Base-by-base conservation (phyloP, 1,284 basidiomycete species). In the Wolfiporia cocos region DNA sequence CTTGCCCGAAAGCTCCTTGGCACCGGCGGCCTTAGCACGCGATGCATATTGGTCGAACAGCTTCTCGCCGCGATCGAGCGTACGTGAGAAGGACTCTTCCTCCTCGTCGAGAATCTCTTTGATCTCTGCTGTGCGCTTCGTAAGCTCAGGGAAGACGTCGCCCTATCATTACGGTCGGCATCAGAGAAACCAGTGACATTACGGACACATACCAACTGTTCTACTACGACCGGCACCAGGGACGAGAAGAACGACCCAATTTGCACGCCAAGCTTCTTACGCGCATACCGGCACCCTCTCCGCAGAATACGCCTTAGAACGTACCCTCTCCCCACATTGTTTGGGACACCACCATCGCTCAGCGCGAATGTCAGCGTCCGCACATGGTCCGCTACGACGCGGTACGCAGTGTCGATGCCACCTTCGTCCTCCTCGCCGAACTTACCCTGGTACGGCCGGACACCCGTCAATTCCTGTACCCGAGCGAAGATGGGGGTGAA, bases 61-160 rank as follows among this genome's bases (percentile, higher is more conserved):
- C 59, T 87, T 93, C 70, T 99, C 95, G 30, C 95, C 96, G 34
- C 96, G 85, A 66, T 96, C 94, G 31, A 99, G 77, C 2, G 96
- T 99, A 18, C 92, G 81, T 4, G 94, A 89, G 63, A 99, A 99
- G 0, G 94, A 97, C 53, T 88, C 86, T 62, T 99, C 95, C 66
- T 99, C 95, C 61, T 99, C 95, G 58, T 99, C 83, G 11, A 99
- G 74, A 48, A 99, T 94, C 61, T 96, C 91, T 63, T 93, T 93
- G 62, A 98, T 81, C 52, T 95, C 92, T 18, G 76, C 77, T 26
- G 81, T 71, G 58, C 83, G 89, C 62, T 82, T 90, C 28, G 76
- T 88, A 50, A 99, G 82, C 67, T 99, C 96, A 5, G 95, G 96
- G 78, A 97, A 99, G 49, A 86, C 79, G 43, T 75, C 76, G 29